A percentile compares a stretch with the other conserved stretches of the same genome.
Evolutionary conservation across 2,329 filamentous ascomycete species (phyloP).

Genomic region (Hymenoscyphus linearis): DNA sequence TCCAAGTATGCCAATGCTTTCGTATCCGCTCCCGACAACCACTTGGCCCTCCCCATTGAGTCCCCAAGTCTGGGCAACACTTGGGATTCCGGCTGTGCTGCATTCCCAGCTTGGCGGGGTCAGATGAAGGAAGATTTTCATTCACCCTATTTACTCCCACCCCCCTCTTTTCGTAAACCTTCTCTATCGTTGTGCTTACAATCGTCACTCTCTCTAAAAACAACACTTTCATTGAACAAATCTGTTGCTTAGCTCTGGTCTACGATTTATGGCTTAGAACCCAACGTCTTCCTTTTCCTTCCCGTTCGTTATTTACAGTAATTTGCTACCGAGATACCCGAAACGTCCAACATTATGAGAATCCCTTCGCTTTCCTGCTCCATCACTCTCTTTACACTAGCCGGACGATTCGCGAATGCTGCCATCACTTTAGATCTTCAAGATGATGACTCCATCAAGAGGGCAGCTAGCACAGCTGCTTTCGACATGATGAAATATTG

Average conservation of each 20-base stretch:
- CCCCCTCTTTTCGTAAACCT: background rate
- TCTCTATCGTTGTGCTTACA: background rate
- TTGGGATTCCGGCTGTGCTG: constrained; percentile 6
- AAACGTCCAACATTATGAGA: constrained; percentile 1
- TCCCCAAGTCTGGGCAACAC: constrained; percentile 4
- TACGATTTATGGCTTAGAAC: background rate
- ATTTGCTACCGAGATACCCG: background rate
- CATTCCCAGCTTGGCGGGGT: background rate
- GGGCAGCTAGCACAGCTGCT: constrained; percentile 33
- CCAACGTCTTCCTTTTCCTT: background rate
- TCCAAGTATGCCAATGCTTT: constrained; percentile 6
- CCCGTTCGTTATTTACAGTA: background rate
- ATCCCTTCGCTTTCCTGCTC: background rate
- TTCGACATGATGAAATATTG: constrained; percentile 47
- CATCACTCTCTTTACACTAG: constrained; percentile 18
- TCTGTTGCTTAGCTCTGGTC: background rate
- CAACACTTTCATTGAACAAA: background rate
- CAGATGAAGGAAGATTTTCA: background rate
- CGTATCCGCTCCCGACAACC: background rate
- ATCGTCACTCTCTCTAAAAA: background rate
- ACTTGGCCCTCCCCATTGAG: too few species aligned
- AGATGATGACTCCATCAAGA: constrained; percentile 20
- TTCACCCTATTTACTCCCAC: background rate
- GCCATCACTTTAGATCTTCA: constrained; percentile 21
- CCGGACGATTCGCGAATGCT: constrained; percentile 18